phyloP scores from a whole-genome alignment of 306 rosid species.

The Prunus fruticosa region DNA sequence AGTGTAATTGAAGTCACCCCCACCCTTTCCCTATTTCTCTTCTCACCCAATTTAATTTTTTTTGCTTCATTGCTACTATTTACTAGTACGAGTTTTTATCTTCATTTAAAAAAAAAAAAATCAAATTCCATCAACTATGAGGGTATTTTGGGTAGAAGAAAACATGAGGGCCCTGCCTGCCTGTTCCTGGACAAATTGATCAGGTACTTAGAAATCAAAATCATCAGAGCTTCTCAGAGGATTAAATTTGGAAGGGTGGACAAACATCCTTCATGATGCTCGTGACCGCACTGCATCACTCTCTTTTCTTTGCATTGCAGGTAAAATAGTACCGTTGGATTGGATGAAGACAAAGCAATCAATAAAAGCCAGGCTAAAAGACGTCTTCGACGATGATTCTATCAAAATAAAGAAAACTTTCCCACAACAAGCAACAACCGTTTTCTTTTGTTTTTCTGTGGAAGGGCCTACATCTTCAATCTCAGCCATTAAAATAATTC shows the following conservation, averaged over 20 bases:
- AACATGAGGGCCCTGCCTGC: neutral
- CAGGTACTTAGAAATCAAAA: neutral
- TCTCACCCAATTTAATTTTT: too few species aligned
- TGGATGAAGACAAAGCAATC: constrained; percentile 21
- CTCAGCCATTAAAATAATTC: neutral
- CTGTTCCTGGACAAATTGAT: neutral
- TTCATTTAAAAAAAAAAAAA: too few species aligned
- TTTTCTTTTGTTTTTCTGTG: neutral
- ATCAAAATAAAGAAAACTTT: neutral
- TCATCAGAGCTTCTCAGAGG: neutral
- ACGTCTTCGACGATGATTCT: neutral
- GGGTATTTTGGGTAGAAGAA: neutral
- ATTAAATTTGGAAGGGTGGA: neutral
- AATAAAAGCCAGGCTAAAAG: constrained; percentile 13
- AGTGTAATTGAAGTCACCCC: too few species aligned
- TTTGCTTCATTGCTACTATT: too few species aligned
- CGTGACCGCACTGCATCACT: neutral
- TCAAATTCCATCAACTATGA: neutral
- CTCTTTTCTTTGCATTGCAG: neutral
- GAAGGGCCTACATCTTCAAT: neutral
- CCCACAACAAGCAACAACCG: neutral
- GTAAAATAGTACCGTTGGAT: constrained; percentile 24
- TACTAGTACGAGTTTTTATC: too few species aligned
- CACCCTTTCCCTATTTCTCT: too few species aligned
- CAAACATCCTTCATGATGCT: neutral